Base-by-base conservation (phyloP, 176 grass and related monocot species). In the Hordeum marinum region DNA sequence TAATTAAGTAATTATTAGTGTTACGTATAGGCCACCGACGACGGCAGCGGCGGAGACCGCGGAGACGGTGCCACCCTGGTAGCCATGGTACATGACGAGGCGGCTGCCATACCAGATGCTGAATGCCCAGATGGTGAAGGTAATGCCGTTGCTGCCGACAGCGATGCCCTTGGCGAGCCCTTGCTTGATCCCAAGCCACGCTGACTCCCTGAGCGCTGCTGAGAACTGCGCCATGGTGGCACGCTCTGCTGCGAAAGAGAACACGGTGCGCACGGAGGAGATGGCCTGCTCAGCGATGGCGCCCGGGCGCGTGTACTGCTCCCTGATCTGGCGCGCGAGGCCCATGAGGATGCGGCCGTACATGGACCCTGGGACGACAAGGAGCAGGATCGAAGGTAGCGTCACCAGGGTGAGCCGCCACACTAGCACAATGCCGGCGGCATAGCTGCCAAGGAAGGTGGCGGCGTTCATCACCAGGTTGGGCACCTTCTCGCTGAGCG, bases 61-160 rank as follows among this genome's bases (percentile, higher is more conserved):
- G 78, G 84, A 97, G 80, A 97, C 89, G 0, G 95, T 94, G 71
- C 95, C 95, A 2, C 92, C 95, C 50, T 82, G 17, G 26, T 72
- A 83, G 1, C 90, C 92, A 17, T 94, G 92, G 85, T 94, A 93
- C 90, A 97, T 97, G 88, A 94, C 87, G 6, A 97, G 89, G 8
- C 82, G 85, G 85, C 92, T 94, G 25, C 95, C 95, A 7, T 98
- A 98, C 95, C 92, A 98, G 31, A 88, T 43, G 35, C 72, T 85
- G 81, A 98, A 98, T 1, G 92, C 92, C 72, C 81, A 98, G 57
- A 98, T 93, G 43, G 90, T 42, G 35, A 91, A 94, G 76, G 72
- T 90, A 58, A 97, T 82, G 29, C 92, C 86, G 43, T 87, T 94
- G 84, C 94, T 97, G 9, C 94, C 92, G 8, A 97, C 23, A 18